Percentiles rank a stretch among this genome's conserved stretches.
These are phyloP conservation scores for Sanguinoderma infundibulare DNA, from an alignment of 1,284 basidiomycete genomes.

Conservation along the genomic window DNA sequence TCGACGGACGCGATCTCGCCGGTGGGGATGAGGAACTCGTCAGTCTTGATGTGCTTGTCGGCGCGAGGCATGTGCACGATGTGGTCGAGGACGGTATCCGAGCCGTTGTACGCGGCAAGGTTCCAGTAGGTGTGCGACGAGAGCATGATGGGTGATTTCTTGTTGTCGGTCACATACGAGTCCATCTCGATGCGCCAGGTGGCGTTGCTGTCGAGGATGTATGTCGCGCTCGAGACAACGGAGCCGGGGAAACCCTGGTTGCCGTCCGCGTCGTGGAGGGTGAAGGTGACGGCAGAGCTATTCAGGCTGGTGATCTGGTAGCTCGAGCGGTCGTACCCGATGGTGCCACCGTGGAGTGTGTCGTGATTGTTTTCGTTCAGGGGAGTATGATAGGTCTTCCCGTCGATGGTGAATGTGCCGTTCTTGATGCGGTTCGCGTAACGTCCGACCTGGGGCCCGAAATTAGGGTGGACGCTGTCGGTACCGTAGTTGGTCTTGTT, in stretches of 20 bases:
- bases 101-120: constrained; percentile 55
- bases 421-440: constrained; percentile 59
- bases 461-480: constrained; percentile 47
- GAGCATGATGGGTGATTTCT: constrained; percentile 62
- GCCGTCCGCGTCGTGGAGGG: constrained; percentile 48
- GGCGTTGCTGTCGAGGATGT: constrained; percentile 51
- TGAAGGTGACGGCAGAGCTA: constrained; percentile 50
- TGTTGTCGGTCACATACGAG: constrained; percentile 4
- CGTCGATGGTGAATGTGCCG: constrained; percentile 60
- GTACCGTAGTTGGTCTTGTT: constrained; percentile 39
- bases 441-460: constrained; percentile 54
- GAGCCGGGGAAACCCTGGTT: constrained; percentile 60
- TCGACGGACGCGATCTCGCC: constrained; percentile 49
- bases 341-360: constrained; percentile 56
- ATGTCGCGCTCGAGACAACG: constrained; percentile 52
- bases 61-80: constrained; percentile 46
- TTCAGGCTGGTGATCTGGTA: constrained; percentile 51
- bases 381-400: constrained; percentile 53
- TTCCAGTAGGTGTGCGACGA: constrained; percentile 63
- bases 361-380: constrained; percentile 49
- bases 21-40: constrained; percentile 52
- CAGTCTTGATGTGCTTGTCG: constrained; percentile 46
- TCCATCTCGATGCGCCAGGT: constrained; percentile 1
- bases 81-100: constrained; percentile 49
- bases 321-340: constrained; percentile 57